Percentiles rank a stretch among this genome's conserved stretches.
These are phyloP conservation scores for Aureobasidium sp. DNA, from an alignment of 2,329 filamentous ascomycete genomes.

Conservation along the genomic window DNA sequence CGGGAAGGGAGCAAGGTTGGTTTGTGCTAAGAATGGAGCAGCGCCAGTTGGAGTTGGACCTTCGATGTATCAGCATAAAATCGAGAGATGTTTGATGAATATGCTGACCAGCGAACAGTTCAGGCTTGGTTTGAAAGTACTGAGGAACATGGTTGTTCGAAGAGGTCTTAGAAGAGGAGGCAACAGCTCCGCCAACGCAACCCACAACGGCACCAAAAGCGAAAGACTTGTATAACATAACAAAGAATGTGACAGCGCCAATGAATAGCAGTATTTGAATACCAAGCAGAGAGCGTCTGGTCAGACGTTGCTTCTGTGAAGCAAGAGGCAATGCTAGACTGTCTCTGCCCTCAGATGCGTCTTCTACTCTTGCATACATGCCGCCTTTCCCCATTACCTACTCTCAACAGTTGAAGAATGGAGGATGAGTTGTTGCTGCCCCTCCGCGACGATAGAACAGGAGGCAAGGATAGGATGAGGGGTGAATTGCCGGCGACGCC, in stretches of 20 bases:
- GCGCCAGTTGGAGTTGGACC: conserved; percentile 65
- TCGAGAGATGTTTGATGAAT: neutral
- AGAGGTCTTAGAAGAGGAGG: conserved; percentile 17
- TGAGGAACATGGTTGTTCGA: conserved; percentile 44
- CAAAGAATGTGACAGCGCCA: conserved; percentile 25
- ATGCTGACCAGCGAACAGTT: conserved; percentile 39
- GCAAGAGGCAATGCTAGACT: neutral
- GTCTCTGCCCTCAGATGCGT: neutral
- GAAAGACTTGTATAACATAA: conserved; percentile 29
- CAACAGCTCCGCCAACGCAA: conserved; percentile 19
- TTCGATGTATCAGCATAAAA: conserved; percentile 14
- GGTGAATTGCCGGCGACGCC: neutral
- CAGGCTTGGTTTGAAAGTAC: conserved; percentile 56
- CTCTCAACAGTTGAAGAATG: neutral
- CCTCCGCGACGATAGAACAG: conserved; percentile 8
- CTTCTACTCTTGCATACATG: conserved; percentile 12
- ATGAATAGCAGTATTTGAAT: conserved; percentile 17
- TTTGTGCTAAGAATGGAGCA: conserved; percentile 65
- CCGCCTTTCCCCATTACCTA: neutral
- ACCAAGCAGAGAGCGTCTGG: conserved; percentile 9
- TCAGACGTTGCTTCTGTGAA: conserved; percentile 1
- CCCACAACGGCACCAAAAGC: conserved; percentile 23
- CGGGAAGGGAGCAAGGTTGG: conserved; percentile 57
- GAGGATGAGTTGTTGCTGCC: neutral
- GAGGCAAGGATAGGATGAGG: neutral